Evolutionary conservation across 2,329 filamentous ascomycete species (phyloP).

Genomic region (Talaromyces amestolkiae): DNA sequence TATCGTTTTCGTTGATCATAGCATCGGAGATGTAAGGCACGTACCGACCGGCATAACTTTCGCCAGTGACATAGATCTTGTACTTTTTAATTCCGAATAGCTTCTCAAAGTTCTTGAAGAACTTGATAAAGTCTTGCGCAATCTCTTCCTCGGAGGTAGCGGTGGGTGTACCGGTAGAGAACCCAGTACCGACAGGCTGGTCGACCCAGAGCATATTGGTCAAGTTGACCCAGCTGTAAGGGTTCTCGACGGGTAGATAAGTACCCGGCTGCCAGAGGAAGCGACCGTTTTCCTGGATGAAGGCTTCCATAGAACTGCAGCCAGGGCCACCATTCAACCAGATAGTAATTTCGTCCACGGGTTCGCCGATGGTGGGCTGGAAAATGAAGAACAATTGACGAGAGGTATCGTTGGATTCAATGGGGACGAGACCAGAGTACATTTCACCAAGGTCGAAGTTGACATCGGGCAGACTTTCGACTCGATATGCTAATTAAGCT

Average conservation of each 20-base stretch:
- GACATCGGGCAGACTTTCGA: slow-evolving; percentile 67
- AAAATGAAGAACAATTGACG: slow-evolving; percentile 50
- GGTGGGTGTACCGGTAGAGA: slow-evolving; percentile 63
- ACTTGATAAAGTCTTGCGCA: slow-evolving; percentile 69
- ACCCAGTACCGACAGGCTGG: slow-evolving; percentile 61
- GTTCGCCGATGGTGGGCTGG: slow-evolving; percentile 45
- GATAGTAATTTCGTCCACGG: slow-evolving; percentile 45
- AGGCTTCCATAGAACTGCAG: slow-evolving; percentile 61
- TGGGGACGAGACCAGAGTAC: slow-evolving; percentile 53
- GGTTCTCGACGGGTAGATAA: slow-evolving; percentile 61
- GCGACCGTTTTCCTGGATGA: slow-evolving; percentile 75
- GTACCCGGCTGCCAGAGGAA: slow-evolving; percentile 71
- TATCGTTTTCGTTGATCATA: slow-evolving; percentile 69
- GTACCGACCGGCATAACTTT: slow-evolving; percentile 69
- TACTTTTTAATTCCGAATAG: slow-evolving; percentile 65
- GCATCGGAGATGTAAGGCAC: slow-evolving; percentile 72
- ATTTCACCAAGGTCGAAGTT: slow-evolving; percentile 62
- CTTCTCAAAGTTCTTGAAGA: slow-evolving; percentile 75
- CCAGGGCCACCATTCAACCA: slow-evolving; percentile 56
- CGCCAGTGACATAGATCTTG: slow-evolving; percentile 72
- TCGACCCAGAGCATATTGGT: slow-evolving; percentile 69
- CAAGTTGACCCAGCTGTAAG: slow-evolving; percentile 71
- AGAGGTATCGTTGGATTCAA: slow-evolving; percentile 49
- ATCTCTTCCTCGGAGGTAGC: slow-evolving; percentile 67
- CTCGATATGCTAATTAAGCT: slow-evolving; percentile 57